Evolutionary conservation across 495 filamentous ascomycete species (phyloP).

Genomic region (Neurospora discreta): DNA sequence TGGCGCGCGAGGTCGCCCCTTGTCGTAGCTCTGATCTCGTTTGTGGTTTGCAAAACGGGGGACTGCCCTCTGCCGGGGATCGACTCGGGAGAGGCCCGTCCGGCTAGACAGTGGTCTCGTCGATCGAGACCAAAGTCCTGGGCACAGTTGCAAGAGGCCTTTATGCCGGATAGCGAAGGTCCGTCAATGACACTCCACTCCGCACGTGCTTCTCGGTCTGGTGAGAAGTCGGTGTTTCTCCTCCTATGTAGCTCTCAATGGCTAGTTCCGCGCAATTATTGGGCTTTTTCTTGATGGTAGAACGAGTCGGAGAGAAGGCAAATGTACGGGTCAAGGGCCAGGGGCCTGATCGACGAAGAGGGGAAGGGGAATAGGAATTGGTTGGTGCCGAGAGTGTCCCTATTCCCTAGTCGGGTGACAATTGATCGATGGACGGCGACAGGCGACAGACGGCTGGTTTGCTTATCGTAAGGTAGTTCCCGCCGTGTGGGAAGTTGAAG

Average conservation of each 20-base stretch:
- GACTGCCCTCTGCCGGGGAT: neutral
- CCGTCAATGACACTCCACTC: conserved; percentile 43
- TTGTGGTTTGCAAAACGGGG: neutral
- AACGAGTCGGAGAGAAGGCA: neutral
- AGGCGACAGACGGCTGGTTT: neutral
- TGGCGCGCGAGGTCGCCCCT: neutral
- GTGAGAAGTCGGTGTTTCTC: neutral
- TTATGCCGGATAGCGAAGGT: conserved; percentile 42
- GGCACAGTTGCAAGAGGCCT: conserved; percentile 48
- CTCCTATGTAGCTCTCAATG: neutral
- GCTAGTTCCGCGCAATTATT: neutral
- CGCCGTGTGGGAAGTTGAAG: neutral
- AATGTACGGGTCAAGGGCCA: neutral
- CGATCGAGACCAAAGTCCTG: conserved; percentile 40
- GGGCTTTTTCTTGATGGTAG: neutral
- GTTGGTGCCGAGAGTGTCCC: conserved; percentile 1
- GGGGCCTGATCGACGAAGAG: neutral
- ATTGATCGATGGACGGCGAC: conserved; percentile 14
- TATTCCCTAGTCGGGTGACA: conserved; percentile 13
- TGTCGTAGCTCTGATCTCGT: neutral
- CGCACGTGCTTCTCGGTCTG: neutral
- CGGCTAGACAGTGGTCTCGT: conserved; percentile 38
- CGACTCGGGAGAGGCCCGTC: neutral
- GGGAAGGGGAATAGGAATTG: neutral
- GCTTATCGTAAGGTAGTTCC: neutral